phyloP scores from a whole-genome alignment of 2,329 filamentous ascomycete species.

The Orbilia blumenaviensis region DNA sequence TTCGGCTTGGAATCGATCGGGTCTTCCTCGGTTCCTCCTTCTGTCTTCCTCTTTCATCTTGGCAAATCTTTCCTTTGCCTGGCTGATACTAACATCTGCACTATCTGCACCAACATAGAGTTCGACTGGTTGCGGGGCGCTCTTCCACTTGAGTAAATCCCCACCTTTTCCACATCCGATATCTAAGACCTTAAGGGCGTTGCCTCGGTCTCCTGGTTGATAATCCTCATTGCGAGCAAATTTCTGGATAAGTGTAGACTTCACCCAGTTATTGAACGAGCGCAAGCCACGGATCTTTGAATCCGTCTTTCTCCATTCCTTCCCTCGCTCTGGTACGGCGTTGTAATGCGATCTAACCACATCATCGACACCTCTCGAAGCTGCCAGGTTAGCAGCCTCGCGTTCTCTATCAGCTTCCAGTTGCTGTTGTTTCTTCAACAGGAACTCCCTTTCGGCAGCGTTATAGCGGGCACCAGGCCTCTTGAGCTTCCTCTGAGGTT shows the following conservation, averaged over 20 bases:
- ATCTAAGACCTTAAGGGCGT: constrained; percentile 81
- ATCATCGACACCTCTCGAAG: constrained; percentile 74
- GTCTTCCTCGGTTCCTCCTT: constrained; percentile 66
- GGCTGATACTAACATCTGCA: constrained; percentile 88
- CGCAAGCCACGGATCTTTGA: constrained; percentile 94
- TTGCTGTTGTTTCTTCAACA: constrained; percentile 31
- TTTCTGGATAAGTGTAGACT: constrained; percentile 96
- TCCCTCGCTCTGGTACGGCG: constrained; percentile 87
- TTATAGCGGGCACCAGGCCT: constrained; percentile 41
- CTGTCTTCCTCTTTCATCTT: constrained; percentile 71
- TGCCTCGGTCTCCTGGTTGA: constrained; percentile 62
- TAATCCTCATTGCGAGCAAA: constrained; percentile 84
- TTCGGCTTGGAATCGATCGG: constrained; percentile 76
- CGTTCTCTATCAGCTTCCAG: constrained; percentile 41
- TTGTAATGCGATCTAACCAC: constrained; percentile 96
- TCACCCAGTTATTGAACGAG: constrained; percentile 98
- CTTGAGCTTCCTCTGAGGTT: constrained; percentile 48
- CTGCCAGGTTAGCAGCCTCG: constrained; percentile 31
- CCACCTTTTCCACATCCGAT: constrained; percentile 97
- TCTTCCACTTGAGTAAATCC: constrained; percentile 94
- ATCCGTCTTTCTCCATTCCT: constrained; percentile 93
- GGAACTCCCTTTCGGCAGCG: constrained; percentile 31
- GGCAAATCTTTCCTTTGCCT: constrained; percentile 84
- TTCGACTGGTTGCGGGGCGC: constrained; percentile 87
- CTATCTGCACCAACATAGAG: constrained; percentile 95